Percentiles rank a stretch among this genome's conserved stretches.
Conservation (phyloP, 257 asterid genomes). For the Cynanchum wilfordii region DNA sequence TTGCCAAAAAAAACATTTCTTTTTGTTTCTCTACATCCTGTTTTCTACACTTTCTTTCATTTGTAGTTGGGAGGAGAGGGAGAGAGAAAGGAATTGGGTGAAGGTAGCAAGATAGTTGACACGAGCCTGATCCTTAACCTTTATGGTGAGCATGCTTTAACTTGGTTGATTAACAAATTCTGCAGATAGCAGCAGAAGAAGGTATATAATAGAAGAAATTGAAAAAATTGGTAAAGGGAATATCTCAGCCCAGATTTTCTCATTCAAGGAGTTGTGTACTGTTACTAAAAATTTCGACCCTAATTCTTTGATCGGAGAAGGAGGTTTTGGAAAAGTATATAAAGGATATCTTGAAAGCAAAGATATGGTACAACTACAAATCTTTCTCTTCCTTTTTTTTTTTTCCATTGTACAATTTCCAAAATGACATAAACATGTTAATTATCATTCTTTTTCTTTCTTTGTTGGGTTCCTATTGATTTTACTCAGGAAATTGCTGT, state of each 20-base stretch:
- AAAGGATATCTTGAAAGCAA: slow-evolving; percentile 41
- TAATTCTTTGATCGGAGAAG: slow-evolving; percentile 53
- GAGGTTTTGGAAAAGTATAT: slow-evolving; percentile 84
- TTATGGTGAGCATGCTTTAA: not conserved
- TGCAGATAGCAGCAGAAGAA: slow-evolving; percentile 53
- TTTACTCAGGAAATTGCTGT: slow-evolving; percentile 63
- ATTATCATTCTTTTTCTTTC: not conserved
- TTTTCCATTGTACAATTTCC: not conserved
- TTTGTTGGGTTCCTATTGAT: not conserved
- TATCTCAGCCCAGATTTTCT: slow-evolving; percentile 47
- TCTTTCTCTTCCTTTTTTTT: not conserved
- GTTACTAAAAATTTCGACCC: slow-evolving; percentile 49
- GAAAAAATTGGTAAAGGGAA: slow-evolving; percentile 50
- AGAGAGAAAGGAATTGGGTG: not conserved
- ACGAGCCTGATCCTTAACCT: not conserved
- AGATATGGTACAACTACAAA: slow-evolving; percentile 27
- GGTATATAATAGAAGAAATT: slow-evolving; percentile 50
- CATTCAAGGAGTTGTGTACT: slow-evolving; percentile 39
- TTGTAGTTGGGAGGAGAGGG: not conserved
- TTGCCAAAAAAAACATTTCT: too few species aligned
- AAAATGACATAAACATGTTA: too few species aligned
- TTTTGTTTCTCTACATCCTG: not conserved
- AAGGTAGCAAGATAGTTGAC: too few species aligned
- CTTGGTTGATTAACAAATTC: slow-evolving; percentile 7
- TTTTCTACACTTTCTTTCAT: not conserved